Base-by-base conservation (phyloP, 306 rosid species). In the Vigna trinervia region DNA sequence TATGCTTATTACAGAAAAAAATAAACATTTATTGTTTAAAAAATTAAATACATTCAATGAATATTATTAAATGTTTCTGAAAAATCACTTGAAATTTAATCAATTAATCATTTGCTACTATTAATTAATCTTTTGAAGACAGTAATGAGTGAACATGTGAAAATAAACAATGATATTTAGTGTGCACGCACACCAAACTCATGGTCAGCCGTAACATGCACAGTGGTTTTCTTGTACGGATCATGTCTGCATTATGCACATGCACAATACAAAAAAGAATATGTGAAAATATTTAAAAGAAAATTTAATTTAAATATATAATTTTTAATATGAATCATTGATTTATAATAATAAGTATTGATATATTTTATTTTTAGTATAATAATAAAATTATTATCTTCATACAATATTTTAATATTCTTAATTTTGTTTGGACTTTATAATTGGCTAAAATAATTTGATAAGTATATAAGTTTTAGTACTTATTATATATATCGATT, bases 91-190 rank as follows among this genome's bases (percentile, higher is more conserved):
- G 36, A 32, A 57, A 57, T 57, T 12, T 57, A 57, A 23, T 11
- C 7, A 4, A 26, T 12, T 12, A 28, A 59, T 59, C 0, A 41
- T 38, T 38, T 22, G 19, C 1, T 50, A 0, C 2, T 15, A 39
- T 22, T 43, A 12, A 51, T 70, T 26, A 6, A 17, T 60, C 6
- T 12, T 48, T 13, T 32, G 45, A 51, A 75, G 69, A 47, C 77
- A 51, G 5, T n/a, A 76, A 66, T 15, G 41, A 81, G 57, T 68
- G 23, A n/a, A 23, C 81, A 77, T 71, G 82, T 43, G 26, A 53
- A 59, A 56, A 56, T 39, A n/a, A 52, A 8, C 56, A 36, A n/a
- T 63, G 26, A 20, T 19, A 26, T 8, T 64, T 9, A 3, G 47
- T 39, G 8, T 11, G 12, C 26, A 51, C 34, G 9, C 74, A 61